Evolutionary conservation across 2,329 filamentous ascomycete species (phyloP).

Genomic region (Claviceps sp.): DNA sequence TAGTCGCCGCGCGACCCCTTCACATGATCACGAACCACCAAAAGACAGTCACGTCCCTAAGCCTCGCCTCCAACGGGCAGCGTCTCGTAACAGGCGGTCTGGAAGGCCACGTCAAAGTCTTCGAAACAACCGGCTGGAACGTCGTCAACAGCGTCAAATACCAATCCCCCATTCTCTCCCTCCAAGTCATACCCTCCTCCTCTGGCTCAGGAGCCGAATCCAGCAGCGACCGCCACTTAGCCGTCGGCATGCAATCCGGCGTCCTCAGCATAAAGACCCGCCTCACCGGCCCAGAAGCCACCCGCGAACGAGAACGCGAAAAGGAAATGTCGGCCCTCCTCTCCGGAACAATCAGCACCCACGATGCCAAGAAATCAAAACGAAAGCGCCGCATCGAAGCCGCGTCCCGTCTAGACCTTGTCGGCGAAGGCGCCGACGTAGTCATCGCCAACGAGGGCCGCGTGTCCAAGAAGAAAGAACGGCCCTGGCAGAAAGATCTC

Average conservation of each 20-base stretch:
- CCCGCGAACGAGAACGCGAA: conserved; percentile 60
- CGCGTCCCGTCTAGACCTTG: conserved; percentile 54
- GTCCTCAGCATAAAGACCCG: conserved; percentile 83
- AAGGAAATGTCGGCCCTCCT: conserved; percentile 77
- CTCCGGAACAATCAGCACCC: conserved; percentile 62
- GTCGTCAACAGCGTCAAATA: conserved; percentile 94
- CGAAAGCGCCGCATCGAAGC: conserved; percentile 44
- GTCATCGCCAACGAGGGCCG: conserved; percentile 63
- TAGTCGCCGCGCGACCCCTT: conserved; percentile 79
- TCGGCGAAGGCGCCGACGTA: conserved; percentile 76
- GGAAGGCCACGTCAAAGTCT: conserved; percentile 94
- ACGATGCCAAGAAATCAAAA: conserved; percentile 59
- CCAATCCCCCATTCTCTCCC: conserved; percentile 74
- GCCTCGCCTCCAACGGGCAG: conserved; percentile 65
- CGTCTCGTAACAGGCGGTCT: conserved; percentile 78
- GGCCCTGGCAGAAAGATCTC: conserved; percentile 68
- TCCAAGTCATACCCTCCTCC: conserved; percentile 51
- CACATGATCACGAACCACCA: conserved; percentile 88
- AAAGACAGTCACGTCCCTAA: conserved; percentile 87
- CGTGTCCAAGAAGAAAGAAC: conserved; percentile 43
- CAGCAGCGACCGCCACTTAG: conserved; percentile 86
- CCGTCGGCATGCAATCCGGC: conserved; percentile 88
- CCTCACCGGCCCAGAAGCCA: conserved; percentile 71
- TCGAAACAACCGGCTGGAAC: conserved; percentile 89
- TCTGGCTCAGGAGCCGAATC: conserved; percentile 25